Percentiles rank a stretch among this genome's conserved stretches.
Evolutionary conservation across 208 protist species (phyloP).

Genomic region (Acanthamoeba culbertsoni): DNA sequence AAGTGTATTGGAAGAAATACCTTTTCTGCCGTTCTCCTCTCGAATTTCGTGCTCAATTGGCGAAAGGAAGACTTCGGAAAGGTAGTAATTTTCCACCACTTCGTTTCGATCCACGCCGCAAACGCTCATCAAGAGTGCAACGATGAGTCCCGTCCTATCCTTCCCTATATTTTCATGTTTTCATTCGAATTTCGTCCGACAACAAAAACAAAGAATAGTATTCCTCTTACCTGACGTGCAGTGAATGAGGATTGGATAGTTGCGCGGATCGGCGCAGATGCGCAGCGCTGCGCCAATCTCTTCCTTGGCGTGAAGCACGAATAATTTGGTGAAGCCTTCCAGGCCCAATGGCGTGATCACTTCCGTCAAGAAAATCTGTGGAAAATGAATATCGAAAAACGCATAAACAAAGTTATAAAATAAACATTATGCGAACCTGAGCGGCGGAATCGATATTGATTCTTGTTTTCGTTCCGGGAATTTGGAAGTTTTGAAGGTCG

Average conservation of each 20-base stretch:
- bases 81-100: conserved; percentile 42
- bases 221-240: neutral
- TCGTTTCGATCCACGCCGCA: conserved; percentile 26
- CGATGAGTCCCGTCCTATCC: conserved; percentile 31
- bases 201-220: neutral
- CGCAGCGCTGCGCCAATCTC: neutral
- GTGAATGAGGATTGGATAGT: conserved; percentile 13
- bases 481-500: neutral
- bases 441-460: conserved; percentile 24
- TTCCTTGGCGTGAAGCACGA: neutral
- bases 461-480: neutral
- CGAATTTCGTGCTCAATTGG: neutral
- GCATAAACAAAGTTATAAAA: neutral
- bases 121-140: neutral
- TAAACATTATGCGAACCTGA: neutral
- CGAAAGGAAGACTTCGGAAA: neutral
- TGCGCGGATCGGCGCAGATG: conserved; percentile 11
- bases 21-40: conserved; percentile 10
- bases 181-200: neutral
- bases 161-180: neutral
- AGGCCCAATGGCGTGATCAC: conserved; percentile 29
- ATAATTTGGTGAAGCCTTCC: conserved; percentile 9
- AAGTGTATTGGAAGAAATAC: neutral
- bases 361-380: neutral
- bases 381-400: neutral